These are phyloP conservation scores for Yamadazyma oceani DNA, from an alignment of 1,139 yeast genomes.

Conservation along the genomic window DNA sequence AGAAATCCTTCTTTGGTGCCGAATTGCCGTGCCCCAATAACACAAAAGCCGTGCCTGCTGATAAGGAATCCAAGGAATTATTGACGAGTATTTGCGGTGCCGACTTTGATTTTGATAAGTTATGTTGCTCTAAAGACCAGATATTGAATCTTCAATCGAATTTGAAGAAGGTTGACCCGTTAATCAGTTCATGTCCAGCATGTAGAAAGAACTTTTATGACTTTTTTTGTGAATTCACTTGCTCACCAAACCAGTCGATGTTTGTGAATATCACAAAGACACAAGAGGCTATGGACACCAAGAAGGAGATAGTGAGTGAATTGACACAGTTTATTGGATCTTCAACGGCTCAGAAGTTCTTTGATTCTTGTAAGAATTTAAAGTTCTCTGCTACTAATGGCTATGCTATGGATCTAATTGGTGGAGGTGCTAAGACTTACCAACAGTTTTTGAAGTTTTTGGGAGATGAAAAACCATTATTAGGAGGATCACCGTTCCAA, in stretches of 20 bases:
- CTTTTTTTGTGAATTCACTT: slow-evolving; percentile 85
- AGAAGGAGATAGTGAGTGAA: slow-evolving; percentile 66
- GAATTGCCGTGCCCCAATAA: slow-evolving; percentile 76
- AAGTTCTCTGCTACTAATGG: slow-evolving; percentile 96
- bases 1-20: slow-evolving; percentile 73
- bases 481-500: slow-evolving; percentile 96
- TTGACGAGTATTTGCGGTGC: slow-evolving; percentile 70
- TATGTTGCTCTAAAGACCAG: slow-evolving; percentile 46
- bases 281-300: slow-evolving; percentile 50
- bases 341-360: slow-evolving; percentile 61
- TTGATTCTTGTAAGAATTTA: slow-evolving; percentile 82
- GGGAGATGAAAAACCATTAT: slow-evolving; percentile 89
- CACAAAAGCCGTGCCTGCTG: slow-evolving; percentile 44
- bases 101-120: slow-evolving; percentile 44
- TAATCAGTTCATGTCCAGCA: slow-evolving; percentile 93
- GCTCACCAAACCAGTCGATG: slow-evolving; percentile 79
- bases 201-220: slow-evolving; percentile 83
- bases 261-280: slow-evolving; percentile 69
- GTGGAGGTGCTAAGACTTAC: slow-evolving; percentile 88
- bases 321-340: slow-evolving; percentile 63
- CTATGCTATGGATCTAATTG: slow-evolving; percentile 93
- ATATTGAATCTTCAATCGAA: slow-evolving; percentile 41
- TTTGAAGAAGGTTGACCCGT: slow-evolving; percentile 70
- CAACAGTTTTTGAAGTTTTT: slow-evolving; percentile 75
- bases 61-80: slow-evolving; percentile 43